phyloP scores from a whole-genome alignment of 2,329 filamentous ascomycete species.

The Colletotrichum sp. region DNA sequence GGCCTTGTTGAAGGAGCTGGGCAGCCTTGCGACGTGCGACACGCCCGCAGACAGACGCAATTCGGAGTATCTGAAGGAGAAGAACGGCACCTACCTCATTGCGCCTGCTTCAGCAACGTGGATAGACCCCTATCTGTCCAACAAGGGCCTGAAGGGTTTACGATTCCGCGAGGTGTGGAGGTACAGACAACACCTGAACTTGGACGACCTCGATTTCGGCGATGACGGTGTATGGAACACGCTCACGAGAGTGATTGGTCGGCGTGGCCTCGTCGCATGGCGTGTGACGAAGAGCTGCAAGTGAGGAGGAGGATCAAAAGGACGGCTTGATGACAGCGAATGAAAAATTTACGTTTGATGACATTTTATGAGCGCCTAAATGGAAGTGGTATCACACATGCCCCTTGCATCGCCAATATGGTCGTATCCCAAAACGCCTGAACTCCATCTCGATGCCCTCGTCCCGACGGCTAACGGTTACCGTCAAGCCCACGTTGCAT shows the following conservation, averaged over 20 bases:
- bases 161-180: slow-evolving; percentile 75
- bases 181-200: slow-evolving; percentile 71
- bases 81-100: slow-evolving; percentile 72
- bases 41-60: slow-evolving; percentile 60
- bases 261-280: slow-evolving; percentile 67
- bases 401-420: background rate
- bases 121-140: slow-evolving; percentile 66
- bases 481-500: background rate
- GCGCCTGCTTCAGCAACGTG: slow-evolving; percentile 75
- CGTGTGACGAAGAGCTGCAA: slow-evolving; percentile 67
- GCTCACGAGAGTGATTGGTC: slow-evolving; percentile 68
- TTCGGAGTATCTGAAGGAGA: slow-evolving; percentile 63
- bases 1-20: slow-evolving; percentile 63
- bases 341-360: slow-evolving; percentile 15
- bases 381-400: slow-evolving; percentile 11
- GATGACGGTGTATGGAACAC: slow-evolving; percentile 79
- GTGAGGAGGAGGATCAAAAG: background rate
- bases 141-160: slow-evolving; percentile 64
- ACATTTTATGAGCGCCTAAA: background rate
- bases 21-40: slow-evolving; percentile 66
- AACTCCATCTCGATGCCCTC: background rate
- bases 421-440: background rate
- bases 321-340: background rate
- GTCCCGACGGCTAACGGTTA: background rate
- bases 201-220: slow-evolving; percentile 82